phyloP scores from a whole-genome alignment of 164 flowering plant genomes.

The Cinnamomum micranthum region DNA sequence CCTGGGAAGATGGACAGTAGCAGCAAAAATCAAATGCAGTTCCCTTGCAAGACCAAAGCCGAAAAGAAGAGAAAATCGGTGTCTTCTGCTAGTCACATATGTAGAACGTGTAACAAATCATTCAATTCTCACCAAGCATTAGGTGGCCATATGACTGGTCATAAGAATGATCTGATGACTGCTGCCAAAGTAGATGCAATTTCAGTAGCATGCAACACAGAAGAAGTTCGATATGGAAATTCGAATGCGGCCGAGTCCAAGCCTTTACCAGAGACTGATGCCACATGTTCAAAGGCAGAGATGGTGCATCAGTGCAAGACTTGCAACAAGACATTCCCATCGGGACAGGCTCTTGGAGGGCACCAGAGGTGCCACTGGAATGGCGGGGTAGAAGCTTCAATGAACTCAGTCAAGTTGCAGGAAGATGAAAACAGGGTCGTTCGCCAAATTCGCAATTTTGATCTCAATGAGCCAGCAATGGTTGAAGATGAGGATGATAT shows the following conservation, averaged over 20 bases:
- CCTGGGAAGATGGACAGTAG: background rate
- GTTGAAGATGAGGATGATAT: background rate
- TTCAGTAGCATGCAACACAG: background rate
- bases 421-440: slow-evolving; percentile 2
- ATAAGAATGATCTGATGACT: slow-evolving; percentile 25
- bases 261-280: background rate
- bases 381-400: slow-evolving; percentile 5
- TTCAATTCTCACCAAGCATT: slow-evolving; percentile 56
- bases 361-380: slow-evolving; percentile 34
- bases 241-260: background rate
- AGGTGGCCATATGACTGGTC: slow-evolving; percentile 73
- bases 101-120: slow-evolving; percentile 41
- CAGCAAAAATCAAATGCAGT: background rate
- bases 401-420: background rate
- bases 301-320: slow-evolving; percentile 18
- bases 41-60: background rate
- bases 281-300: background rate
- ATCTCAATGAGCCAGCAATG: slow-evolving; percentile 51
- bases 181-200: slow-evolving; percentile 5
- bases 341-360: slow-evolving; percentile 45
- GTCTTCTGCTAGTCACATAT: slow-evolving; percentile 14
- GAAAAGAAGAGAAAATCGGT: background rate
- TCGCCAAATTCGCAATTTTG: slow-evolving; percentile 25
- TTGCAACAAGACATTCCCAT: slow-evolving; percentile 32
- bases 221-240: background rate